A percentile compares a stretch with the other conserved stretches of the same genome.
Conservation (phyloP, 257 asterid species). For the Agastache rugosa region DNA sequence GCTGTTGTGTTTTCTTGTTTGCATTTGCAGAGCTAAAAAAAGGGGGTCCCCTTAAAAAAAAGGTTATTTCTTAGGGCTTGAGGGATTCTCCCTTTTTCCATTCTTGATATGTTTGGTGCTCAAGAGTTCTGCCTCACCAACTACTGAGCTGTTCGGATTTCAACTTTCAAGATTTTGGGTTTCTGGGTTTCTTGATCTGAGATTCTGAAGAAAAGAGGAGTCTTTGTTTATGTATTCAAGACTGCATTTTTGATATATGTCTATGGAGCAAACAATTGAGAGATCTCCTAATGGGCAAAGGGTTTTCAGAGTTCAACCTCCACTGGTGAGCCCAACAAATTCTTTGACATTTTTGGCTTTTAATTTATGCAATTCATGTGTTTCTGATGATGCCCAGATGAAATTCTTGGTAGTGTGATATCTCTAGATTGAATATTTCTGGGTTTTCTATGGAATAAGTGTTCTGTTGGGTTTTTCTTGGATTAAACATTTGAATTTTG, state of each 20-base stretch:
- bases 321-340: constrained; percentile 64
- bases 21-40: constrained; percentile 50
- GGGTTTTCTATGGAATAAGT: constrained; percentile 1
- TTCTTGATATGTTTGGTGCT: constrained; percentile 31
- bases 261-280: constrained; percentile 73
- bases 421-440: not conserved
- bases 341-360: constrained; percentile 28
- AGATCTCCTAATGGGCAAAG: constrained; percentile 78
- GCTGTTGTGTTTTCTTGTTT: constrained; percentile 50
- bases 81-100: constrained; percentile 38
- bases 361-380: constrained; percentile 27
- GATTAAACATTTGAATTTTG: constrained; percentile 10
- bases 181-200: constrained; percentile 54
- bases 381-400: constrained; percentile 38
- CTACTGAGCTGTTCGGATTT: constrained; percentile 48
- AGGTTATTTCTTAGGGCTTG: constrained; percentile 49
- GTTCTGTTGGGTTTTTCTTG: constrained; percentile 13
- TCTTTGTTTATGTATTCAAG: constrained; percentile 42
- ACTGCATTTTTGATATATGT: constrained; percentile 44
- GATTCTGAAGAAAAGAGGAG: constrained; percentile 38
- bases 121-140: constrained; percentile 29
- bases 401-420: constrained; percentile 41
- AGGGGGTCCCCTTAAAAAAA: constrained; percentile 25
- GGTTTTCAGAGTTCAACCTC: constrained; percentile 88
- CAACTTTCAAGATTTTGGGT: constrained; percentile 34